Base-by-base conservation (phyloP, 2,329 filamentous ascomycete species). In the Exophiala phaeomuriformis region DNA sequence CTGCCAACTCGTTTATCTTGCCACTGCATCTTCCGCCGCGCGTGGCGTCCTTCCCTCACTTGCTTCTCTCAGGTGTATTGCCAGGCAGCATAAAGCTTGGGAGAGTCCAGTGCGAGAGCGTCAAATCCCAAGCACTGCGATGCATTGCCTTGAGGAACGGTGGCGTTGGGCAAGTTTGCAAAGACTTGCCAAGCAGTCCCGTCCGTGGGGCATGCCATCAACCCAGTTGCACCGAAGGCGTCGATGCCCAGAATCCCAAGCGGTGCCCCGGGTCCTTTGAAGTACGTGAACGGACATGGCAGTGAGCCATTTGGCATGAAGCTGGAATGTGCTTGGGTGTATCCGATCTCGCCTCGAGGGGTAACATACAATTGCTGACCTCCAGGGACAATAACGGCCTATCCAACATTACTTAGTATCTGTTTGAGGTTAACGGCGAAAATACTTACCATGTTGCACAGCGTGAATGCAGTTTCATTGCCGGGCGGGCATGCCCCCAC, bases 301-400 rank as follows among this genome's bases (percentile, higher is more conserved):
- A 74, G 66, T 5, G 79, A 75, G 6, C 79, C 81, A 0, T 67
- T 57, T 0, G 81, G 80, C 3, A 77, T 75, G 52, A 63, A 68
- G 2, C 66, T 68, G 0, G 79, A 82, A 68, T 84, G 80, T 0
- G 81, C 73, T 19, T 63, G 57, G 0, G 80, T 80, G 69, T 79
- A 85, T 51, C 72, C 71, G 52, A 86, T 66, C 6, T 73, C 69
- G 4, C 82, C 83, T 29, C 72, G 66, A 2, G 75, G 70, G 2
- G 68, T 71, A 52, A 85, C 72, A 66, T 80, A 86, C 61, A 84
- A 73, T 53, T 74, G 68, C 62, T 86, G 82, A 29, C 83, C 83
- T 30, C 82, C 82, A 3, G 82, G 81, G 3, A 84, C 82, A 31
- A 74, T 64, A 32, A 80, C 75, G 33, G 71, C 67, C 63, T 79